These are phyloP conservation scores for Ophiobolus disseminans DNA, from an alignment of 2,329 filamentous ascomycete genomes.

Conservation along the genomic window DNA sequence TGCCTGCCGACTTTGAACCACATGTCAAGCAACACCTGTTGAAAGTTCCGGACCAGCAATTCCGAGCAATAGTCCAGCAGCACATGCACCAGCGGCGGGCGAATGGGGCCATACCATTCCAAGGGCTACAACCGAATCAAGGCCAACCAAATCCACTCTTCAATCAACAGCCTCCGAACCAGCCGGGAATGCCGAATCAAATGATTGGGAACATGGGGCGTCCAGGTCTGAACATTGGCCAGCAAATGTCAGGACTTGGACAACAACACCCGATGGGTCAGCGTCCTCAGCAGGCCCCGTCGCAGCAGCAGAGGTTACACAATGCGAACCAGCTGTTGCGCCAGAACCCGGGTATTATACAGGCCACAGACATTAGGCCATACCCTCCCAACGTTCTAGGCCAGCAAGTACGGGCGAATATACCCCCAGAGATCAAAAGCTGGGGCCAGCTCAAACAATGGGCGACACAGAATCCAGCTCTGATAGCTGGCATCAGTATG, in stretches of 20 bases:
- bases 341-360: conserved; percentile 44
- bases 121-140: conserved; percentile 24
- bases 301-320: conserved; percentile 36
- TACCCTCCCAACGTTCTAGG: conserved; percentile 42
- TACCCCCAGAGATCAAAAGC: conserved; percentile 60
- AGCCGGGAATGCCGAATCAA: conserved; percentile 29
- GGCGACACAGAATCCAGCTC: conserved; percentile 53
- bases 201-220: conserved; percentile 40
- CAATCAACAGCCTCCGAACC: conserved; percentile 33
- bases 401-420: conserved; percentile 26
- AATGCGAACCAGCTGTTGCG: conserved; percentile 36
- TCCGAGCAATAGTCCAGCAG: conserved; percentile 35
- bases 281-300: conserved; percentile 24
- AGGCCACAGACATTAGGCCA: conserved; percentile 37
- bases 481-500: conserved; percentile 33
- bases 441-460: conserved; percentile 66
- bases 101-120: conserved; percentile 26
- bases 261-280: conserved; percentile 37
- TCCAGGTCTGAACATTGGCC: conserved; percentile 38
- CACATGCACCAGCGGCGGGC: conserved; percentile 32
- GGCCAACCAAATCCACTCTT: conserved; percentile 42
- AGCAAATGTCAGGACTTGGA: conserved; percentile 32
- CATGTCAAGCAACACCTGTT: conserved; percentile 42
- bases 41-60: conserved; percentile 44
- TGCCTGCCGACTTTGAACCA: conserved; percentile 39